phyloP scores from a whole-genome alignment of 306 rosid species.

The Quercus glauca region DNA sequence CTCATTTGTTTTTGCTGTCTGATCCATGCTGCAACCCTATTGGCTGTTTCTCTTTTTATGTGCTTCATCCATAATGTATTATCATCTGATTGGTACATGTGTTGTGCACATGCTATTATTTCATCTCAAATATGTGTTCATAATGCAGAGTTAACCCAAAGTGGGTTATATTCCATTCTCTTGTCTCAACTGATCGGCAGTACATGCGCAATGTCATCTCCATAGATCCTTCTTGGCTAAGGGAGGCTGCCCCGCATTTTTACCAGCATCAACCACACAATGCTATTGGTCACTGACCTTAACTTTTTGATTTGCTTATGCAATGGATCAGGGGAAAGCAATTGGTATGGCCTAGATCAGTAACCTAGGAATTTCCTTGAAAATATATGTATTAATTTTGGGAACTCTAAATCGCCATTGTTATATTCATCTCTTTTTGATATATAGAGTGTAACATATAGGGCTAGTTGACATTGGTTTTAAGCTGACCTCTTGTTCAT shows the following conservation, averaged over 20 bases:
- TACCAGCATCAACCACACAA: slow-evolving; percentile 57
- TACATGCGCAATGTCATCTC: slow-evolving; percentile 87
- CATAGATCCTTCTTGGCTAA: slow-evolving; percentile 75
- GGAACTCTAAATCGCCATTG: neutral
- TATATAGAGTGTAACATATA: neutral
- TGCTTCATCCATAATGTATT: neutral
- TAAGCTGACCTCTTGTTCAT: neutral
- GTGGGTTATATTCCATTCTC: slow-evolving; percentile 77
- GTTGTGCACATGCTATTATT: neutral
- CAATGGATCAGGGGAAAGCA: neutral
- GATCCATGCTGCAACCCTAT: neutral
- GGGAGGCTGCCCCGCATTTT: slow-evolving; percentile 89
- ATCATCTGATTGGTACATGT: neutral
- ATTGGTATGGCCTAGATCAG: too few species aligned
- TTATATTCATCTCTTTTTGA: neutral
- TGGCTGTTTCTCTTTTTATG: neutral
- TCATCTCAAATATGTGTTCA: neutral
- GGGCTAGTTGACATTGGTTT: neutral
- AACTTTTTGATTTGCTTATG: neutral
- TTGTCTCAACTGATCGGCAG: slow-evolving; percentile 82
- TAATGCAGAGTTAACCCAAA: slow-evolving; percentile 87
- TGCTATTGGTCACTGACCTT: slow-evolving; percentile 34
- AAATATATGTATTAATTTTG: neutral
- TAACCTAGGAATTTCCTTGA: neutral
- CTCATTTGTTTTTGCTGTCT: neutral